Evolutionary conservation across 2,329 filamentous ascomycete species (phyloP).

Genomic region (Rutstroemia sydowiana): DNA sequence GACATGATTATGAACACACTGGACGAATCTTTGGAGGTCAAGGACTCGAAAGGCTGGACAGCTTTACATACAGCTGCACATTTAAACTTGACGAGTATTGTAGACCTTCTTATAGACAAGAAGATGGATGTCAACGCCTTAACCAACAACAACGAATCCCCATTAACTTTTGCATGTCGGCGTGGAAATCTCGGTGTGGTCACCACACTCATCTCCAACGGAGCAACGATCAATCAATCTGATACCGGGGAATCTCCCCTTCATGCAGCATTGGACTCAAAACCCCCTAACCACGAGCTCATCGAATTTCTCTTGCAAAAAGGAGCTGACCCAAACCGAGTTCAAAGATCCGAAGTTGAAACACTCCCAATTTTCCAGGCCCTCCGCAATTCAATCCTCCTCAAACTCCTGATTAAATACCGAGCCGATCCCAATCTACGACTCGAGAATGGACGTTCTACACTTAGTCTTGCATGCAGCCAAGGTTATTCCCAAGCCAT

Average conservation of each 20-base stretch:
- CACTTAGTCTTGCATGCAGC: neutral
- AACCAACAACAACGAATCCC: neutral
- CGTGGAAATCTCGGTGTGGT: neutral
- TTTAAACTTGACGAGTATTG: neutral
- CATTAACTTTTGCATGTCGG: neutral
- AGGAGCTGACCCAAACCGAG: neutral
- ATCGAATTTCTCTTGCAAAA: neutral
- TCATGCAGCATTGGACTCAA: neutral
- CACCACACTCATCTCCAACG: neutral
- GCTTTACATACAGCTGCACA: neutral
- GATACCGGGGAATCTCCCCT: neutral
- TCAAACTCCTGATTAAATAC: neutral
- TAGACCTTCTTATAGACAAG: neutral
- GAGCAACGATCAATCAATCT: neutral
- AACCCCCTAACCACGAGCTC: neutral
- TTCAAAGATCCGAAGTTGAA: neutral
- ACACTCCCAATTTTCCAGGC: neutral
- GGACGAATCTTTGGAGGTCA: neutral
- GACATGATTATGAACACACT: too few relatives aligned
- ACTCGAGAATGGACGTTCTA: neutral
- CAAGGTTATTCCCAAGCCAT: neutral
- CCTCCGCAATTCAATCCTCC: neutral
- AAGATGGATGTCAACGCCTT: neutral
- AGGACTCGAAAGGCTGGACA: neutral
- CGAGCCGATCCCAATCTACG: neutral